Conservation (phyloP, 495 filamentous ascomycete species). For the Podospora conica region DNA sequence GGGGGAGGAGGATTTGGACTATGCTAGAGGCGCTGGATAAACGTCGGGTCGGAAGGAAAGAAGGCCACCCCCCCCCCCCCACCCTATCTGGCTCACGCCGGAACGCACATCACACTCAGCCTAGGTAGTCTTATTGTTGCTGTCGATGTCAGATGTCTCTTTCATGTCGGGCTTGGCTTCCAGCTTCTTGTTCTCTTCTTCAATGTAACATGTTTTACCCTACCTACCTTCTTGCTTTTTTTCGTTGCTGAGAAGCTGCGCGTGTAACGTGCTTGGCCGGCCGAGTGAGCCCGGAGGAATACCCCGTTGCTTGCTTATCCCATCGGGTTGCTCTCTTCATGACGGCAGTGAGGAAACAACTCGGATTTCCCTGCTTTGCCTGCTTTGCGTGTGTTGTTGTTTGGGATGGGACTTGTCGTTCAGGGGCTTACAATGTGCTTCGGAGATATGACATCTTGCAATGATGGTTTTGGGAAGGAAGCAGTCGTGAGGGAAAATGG, state of each 20-base stretch:
- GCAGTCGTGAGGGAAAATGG: too few relatives aligned
- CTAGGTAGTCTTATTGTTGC: neutral
- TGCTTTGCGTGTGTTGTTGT: too few relatives aligned
- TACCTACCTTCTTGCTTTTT: neutral
- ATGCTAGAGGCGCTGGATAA: conserved; percentile 2
- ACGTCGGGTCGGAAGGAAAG: conserved; percentile 1
- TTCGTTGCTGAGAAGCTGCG: neutral
- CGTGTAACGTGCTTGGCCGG: conserved; percentile 2
- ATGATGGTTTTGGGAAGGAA: too few relatives aligned
- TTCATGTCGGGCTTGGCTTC: neutral
- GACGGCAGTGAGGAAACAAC: neutral
- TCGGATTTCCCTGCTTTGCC: neutral
- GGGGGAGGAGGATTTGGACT: neutral
- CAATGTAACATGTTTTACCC: conserved; percentile 22
- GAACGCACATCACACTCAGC: neutral
- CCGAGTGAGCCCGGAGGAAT: conserved; percentile 13
- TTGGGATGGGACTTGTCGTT: too few relatives aligned
- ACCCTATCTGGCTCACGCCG: neutral
- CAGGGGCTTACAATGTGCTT: too few relatives aligned
- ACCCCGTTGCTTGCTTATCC: conserved; percentile 13
- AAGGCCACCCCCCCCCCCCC: too few relatives aligned
- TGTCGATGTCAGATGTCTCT: neutral
- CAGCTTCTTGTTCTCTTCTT: conserved; percentile 8
- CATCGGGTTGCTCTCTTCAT: neutral
- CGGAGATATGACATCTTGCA: too few relatives aligned